Percentiles rank a stretch among this genome's conserved stretches.
Conservation (phyloP, 352 stramenopile species). For the Globisporangium carolinianum region DNA sequence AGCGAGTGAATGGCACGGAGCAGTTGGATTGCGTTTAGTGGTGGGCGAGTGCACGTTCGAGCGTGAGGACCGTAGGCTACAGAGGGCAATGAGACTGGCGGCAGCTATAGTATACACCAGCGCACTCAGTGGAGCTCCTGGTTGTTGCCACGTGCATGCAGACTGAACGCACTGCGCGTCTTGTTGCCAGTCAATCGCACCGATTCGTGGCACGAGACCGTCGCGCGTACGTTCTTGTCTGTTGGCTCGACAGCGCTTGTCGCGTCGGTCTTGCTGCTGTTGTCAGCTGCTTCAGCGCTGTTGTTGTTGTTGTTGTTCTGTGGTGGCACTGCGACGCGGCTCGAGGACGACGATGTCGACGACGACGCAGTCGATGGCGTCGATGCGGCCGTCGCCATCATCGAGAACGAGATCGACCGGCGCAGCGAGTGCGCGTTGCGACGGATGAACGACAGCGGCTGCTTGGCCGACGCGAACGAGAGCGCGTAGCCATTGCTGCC, state of each 20-base stretch:
- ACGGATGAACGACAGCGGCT: constrained; percentile 62
- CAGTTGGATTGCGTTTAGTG: too few relatives aligned
- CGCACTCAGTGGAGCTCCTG: constrained; percentile 13
- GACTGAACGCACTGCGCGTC: background rate
- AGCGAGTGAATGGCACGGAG: too few relatives aligned
- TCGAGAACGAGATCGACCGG: constrained; percentile 53
- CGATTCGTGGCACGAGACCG: constrained; percentile 22
- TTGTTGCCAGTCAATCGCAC: constrained; percentile 7
- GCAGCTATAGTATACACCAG: constrained; percentile 3
- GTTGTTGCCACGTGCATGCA: constrained; percentile 11
- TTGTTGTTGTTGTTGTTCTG: constrained; percentile 1
- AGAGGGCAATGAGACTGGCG: too few relatives aligned
- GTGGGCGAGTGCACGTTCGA: too few relatives aligned
- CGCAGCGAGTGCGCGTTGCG: constrained; percentile 61
- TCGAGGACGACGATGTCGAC: constrained; percentile 23
- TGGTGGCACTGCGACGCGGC: constrained; percentile 11
- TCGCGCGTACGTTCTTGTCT: constrained; percentile 54
- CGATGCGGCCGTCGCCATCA: constrained; percentile 31
- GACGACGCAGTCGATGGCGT: constrained; percentile 30
- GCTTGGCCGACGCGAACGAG: constrained; percentile 56
- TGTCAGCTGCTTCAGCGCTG: constrained; percentile 14
- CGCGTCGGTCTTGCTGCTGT: constrained; percentile 13
- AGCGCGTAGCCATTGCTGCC: constrained; percentile 19
- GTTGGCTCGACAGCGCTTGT: constrained; percentile 20
- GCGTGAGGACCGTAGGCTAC: too few relatives aligned